Conservation (phyloP, 169 alveolate genomes). For the Plasmodium falciparum region DNA sequence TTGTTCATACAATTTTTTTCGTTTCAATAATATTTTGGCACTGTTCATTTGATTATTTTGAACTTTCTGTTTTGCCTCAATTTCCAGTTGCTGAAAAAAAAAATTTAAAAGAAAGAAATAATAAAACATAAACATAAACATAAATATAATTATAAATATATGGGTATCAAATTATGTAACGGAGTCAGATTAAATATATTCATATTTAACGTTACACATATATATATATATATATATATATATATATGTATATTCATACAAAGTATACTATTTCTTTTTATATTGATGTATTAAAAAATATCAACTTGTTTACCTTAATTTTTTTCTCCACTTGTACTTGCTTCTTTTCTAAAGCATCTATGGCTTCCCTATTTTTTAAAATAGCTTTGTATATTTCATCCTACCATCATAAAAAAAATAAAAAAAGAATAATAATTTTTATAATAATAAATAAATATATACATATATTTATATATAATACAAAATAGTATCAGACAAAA, state of each 20-base stretch:
- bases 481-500: neutral
- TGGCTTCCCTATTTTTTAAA: constrained; percentile 73
- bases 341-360: constrained; percentile 76
- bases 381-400: constrained; percentile 75
- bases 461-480: neutral
- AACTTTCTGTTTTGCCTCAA: constrained; percentile 74
- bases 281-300: too few species aligned
- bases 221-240: too few species aligned
- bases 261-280: too few species aligned
- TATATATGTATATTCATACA: too few species aligned
- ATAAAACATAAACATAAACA: neutral
- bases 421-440: neutral
- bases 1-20: constrained; percentile 84
- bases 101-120: neutral
- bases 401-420: neutral
- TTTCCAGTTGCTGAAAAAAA: constrained; percentile 60
- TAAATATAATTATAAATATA: neutral
- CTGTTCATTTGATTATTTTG: constrained; percentile 71
- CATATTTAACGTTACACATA: too few species aligned
- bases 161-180: too few species aligned
- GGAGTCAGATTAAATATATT: too few species aligned
- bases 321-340: constrained; percentile 75
- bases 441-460: constrained; percentile 3
- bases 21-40: constrained; percentile 81
- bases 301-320: constrained; percentile 52